Percentiles rank a stretch among this genome's conserved stretches.
phyloP scores from a whole-genome alignment of 1,284 basidiomycete species.

The Ustilago curta region DNA sequence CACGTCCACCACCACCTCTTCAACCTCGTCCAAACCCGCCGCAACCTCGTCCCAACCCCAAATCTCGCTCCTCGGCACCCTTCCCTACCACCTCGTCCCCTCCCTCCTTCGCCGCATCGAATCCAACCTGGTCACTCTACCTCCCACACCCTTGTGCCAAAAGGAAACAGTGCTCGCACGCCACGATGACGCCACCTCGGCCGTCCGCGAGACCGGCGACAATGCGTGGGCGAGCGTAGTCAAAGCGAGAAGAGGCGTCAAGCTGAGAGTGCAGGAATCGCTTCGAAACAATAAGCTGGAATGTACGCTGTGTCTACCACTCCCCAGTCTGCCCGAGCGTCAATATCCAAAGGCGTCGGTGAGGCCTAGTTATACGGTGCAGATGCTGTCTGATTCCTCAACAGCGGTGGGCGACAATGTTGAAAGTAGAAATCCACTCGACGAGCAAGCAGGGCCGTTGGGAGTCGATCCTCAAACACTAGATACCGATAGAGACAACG shows the following conservation, averaged over 20 bases:
- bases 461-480: constrained; percentile 24
- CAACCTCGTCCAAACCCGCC: constrained; percentile 13
- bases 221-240: constrained; percentile 51
- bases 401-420: not conserved
- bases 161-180: constrained; percentile 39
- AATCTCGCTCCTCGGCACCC: constrained; percentile 41
- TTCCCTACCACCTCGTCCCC: constrained; percentile 24
- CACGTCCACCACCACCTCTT: constrained; percentile 16
- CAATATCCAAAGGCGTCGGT: constrained; percentile 45
- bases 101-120: constrained; percentile 29
- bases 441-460: not conserved
- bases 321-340: constrained; percentile 37
- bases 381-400: constrained; percentile 25
- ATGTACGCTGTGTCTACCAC: constrained; percentile 27
- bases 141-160: constrained; percentile 26
- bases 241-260: constrained; percentile 30
- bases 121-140: constrained; percentile 15
- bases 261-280: constrained; percentile 29
- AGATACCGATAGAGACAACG: constrained; percentile 28
- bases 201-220: constrained; percentile 46
- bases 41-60: constrained; percentile 23
- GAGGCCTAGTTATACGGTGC: constrained; percentile 29
- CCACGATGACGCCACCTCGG: constrained; percentile 37
- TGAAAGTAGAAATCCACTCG: not conserved
- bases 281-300: constrained; percentile 7